Base-by-base conservation (phyloP, 163 green algal species). In the Picocystis sp. region DNA sequence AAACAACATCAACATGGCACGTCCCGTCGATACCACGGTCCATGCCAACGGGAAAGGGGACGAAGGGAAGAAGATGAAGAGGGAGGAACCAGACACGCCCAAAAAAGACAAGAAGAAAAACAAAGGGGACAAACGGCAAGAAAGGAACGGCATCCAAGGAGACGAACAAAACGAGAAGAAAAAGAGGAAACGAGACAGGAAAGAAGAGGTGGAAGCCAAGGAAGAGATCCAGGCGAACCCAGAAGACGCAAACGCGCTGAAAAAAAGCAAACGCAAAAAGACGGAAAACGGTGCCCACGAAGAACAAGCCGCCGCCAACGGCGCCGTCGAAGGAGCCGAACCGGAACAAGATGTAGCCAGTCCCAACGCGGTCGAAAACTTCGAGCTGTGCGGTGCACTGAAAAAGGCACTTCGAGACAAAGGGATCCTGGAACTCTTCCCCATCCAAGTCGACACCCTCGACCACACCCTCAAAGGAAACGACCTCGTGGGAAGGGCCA, bases 401-500 rank as follows among this genome's bases (percentile, higher is more conserved):
- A 86, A 88, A 60, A 58, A 57, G 6, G 63, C 79, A 50, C 70
- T 95, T 48, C 54, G 60, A 11, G 50, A 55, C 35, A 50, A 67
- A 58, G 77, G 77, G 21, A 86, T 89, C 58, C 52, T 77, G 55
- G 45, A 66, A n/a, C 68, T 93, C 42, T 93, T 90, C 54, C 60
- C 76, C 38, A 91, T 93, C 53, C 81, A 92, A 62, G 79, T 81
- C 3, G 63, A 84, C 49, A 90, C 76, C 13, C 69, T 92, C 6
- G 61, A 77, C 24, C 51, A 64, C 24, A 70, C 62, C 11, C 44
- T 94, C 9, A 72, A 72, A 10, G 89, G 89, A 11, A 71, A 70
- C 13, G 90, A 99, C 56, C 56, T 99, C 22, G 79, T 97, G 2
- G 91, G 82, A 10, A 66, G 90, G n/a, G 86, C 88, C 15, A 70